phyloP scores from a whole-genome alignment of 352 stramenopile species.

The Pythium utonaiense region DNA sequence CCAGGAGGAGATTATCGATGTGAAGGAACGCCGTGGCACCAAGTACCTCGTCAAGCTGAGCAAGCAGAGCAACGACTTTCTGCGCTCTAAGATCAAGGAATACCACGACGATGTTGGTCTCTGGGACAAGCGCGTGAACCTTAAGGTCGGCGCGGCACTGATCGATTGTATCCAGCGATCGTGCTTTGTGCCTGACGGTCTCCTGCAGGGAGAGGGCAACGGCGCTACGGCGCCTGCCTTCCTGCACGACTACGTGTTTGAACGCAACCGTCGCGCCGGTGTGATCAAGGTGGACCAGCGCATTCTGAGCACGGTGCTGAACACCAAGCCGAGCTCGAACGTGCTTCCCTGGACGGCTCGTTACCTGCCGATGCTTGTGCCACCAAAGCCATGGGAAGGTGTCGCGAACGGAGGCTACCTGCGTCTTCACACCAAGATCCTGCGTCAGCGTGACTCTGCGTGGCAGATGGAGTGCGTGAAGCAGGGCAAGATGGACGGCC shows the following conservation, averaged over 20 bases:
- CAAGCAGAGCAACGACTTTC: constrained; percentile 32
- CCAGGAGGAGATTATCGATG: constrained; percentile 68
- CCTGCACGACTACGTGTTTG: constrained; percentile 75
- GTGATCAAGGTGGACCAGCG: constrained; percentile 71
- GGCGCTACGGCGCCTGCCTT: constrained; percentile 47
- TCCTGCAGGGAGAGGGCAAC: constrained; percentile 32
- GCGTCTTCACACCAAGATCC: constrained; percentile 90
- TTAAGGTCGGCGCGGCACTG: constrained; percentile 86
- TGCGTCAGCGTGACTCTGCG: constrained; percentile 83
- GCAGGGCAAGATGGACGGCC: constrained; percentile 73
- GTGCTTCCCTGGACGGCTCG: constrained; percentile 76
- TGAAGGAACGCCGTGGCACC: constrained; percentile 39
- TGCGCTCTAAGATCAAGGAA: constrained; percentile 44
- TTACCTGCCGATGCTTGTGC: constrained; percentile 96
- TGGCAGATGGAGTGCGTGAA: constrained; percentile 89
- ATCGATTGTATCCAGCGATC: constrained; percentile 80
- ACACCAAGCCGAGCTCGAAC: constrained; percentile 49
- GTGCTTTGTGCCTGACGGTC: constrained; percentile 58
- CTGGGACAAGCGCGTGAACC: constrained; percentile 87
- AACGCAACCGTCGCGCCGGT: constrained; percentile 72
- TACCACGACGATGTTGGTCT: constrained; percentile 70
- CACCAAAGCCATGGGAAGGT: constrained; percentile 89
- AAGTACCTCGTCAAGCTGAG: constrained; percentile 27
- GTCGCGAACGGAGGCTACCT: constrained; percentile 92
- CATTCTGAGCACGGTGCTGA: constrained; percentile 52